Conservation (phyloP, 108 stramenopile species). For the Cyclotella sp. region DNA sequence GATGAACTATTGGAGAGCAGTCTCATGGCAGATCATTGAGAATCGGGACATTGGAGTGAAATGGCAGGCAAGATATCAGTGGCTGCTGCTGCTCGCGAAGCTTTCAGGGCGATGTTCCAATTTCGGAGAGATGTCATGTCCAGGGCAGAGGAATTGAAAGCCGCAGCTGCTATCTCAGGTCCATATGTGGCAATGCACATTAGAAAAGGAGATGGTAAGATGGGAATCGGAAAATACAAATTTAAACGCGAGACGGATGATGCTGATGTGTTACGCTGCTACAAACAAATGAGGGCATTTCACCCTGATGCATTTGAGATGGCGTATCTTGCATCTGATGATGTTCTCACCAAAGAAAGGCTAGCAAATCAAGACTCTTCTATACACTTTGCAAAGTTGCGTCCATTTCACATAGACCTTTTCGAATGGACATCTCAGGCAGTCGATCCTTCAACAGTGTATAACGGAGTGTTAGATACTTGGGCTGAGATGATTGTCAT, state of each 20-base stretch:
- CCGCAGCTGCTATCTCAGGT: not conserved
- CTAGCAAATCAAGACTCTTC: not conserved
- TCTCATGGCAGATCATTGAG: not conserved
- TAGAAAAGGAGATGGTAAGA: slow-evolving; percentile 3
- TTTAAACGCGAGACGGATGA: not conserved
- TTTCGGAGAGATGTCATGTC: not conserved
- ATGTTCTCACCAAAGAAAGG: slow-evolving; percentile 2
- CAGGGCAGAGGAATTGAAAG: slow-evolving; percentile 10
- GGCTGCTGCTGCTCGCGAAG: not conserved
- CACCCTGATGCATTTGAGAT: not conserved
- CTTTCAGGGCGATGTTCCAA: not conserved
- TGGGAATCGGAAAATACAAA: too few relatives aligned
- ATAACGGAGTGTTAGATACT: not conserved
- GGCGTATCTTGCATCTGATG: slow-evolving; percentile 11
- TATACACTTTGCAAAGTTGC: not conserved
- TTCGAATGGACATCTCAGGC: not conserved
- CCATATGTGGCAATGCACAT: slow-evolving; percentile 12
- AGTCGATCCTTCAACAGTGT: not conserved
- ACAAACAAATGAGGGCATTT: not conserved
- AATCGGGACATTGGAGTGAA: not conserved
- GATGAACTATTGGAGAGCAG: not conserved
- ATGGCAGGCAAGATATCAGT: not conserved
- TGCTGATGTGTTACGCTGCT: not conserved
- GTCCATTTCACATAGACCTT: slow-evolving; percentile 5
- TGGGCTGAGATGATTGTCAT: too few relatives aligned